Conservation (phyloP, 2,329 filamentous ascomycete genomes). For the Colletotrichum musicola region DNA sequence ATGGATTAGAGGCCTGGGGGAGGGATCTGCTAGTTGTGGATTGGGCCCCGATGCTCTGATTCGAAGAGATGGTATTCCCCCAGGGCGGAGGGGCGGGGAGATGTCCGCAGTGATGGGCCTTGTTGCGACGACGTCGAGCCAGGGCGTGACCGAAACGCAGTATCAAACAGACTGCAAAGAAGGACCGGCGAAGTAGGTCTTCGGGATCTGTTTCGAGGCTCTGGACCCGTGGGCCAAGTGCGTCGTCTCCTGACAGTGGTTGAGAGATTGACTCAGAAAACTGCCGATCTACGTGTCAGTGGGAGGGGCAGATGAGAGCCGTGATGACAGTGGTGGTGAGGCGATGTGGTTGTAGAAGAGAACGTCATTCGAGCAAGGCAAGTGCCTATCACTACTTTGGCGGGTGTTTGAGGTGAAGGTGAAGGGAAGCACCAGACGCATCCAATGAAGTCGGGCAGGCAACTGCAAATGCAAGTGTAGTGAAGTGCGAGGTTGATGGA, state of each 20-base stretch:
- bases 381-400: constrained; percentile 14
- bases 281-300: constrained; percentile 18
- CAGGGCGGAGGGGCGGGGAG: constrained; percentile 12
- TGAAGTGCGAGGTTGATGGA: neutral
- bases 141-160: constrained; percentile 6
- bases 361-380: neutral
- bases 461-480: constrained; percentile 13
- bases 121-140: constrained; percentile 15
- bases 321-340: neutral
- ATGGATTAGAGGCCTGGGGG: neutral
- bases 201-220: constrained; percentile 6
- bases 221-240: neutral
- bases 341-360: neutral
- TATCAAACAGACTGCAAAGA: neutral
- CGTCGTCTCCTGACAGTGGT: constrained; percentile 1
- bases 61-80: neutral
- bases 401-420: neutral
- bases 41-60: constrained; percentile 19
- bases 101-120: constrained; percentile 18
- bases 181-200: neutral
- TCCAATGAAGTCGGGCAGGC: neutral
- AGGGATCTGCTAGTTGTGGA: constrained; percentile 27
- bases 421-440: neutral
- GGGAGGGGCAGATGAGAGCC: neutral
- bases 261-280: constrained; percentile 23